phyloP scores from a whole-genome alignment of 2,329 filamentous ascomycete genomes.

The Phaeosphaeria sp. region DNA sequence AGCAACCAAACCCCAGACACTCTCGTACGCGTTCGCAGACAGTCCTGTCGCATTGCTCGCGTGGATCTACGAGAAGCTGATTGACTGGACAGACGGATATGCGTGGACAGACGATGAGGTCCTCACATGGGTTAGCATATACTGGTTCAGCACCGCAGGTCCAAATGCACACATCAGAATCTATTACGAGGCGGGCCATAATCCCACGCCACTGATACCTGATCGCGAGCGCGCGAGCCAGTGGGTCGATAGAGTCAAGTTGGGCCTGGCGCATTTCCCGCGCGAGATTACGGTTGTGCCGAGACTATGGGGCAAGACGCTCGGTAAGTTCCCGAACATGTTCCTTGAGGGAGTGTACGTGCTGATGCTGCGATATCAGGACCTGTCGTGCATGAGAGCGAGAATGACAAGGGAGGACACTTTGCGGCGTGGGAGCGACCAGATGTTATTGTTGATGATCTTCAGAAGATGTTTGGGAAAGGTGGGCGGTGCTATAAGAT shows the following conservation, averaged over 20 bases:
- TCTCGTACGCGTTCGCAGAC: slow-evolving; percentile 73
- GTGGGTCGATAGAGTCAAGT: slow-evolving; percentile 56
- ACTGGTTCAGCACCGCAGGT: slow-evolving; percentile 73
- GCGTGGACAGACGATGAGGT: slow-evolving; percentile 79
- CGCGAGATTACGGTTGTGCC: slow-evolving; percentile 64
- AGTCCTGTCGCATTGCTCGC: slow-evolving; percentile 73
- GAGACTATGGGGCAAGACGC: slow-evolving; percentile 61
- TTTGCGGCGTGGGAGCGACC: slow-evolving; percentile 68
- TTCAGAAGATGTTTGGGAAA: slow-evolving; percentile 65
- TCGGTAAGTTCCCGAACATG: slow-evolving; percentile 51
- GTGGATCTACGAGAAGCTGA: slow-evolving; percentile 83
- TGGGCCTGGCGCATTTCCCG: slow-evolving; percentile 64
- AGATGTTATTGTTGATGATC: slow-evolving; percentile 58
- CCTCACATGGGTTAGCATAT: slow-evolving; percentile 75
- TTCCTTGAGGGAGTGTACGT: neutral
- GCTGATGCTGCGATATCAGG: slow-evolving; percentile 17
- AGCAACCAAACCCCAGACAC: slow-evolving; percentile 73
- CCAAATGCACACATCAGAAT: slow-evolving; percentile 72
- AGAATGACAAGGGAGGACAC: slow-evolving; percentile 62
- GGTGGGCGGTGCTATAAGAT: slow-evolving; percentile 44
- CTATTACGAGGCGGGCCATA: slow-evolving; percentile 71
- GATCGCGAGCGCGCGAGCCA: slow-evolving; percentile 45
- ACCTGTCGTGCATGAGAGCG: slow-evolving; percentile 63
- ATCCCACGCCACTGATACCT: slow-evolving; percentile 30
- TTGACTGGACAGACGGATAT: slow-evolving; percentile 76